Conservation (phyloP, 75 land plant genomes). For the Pseudotsuga menziesii region DNA sequence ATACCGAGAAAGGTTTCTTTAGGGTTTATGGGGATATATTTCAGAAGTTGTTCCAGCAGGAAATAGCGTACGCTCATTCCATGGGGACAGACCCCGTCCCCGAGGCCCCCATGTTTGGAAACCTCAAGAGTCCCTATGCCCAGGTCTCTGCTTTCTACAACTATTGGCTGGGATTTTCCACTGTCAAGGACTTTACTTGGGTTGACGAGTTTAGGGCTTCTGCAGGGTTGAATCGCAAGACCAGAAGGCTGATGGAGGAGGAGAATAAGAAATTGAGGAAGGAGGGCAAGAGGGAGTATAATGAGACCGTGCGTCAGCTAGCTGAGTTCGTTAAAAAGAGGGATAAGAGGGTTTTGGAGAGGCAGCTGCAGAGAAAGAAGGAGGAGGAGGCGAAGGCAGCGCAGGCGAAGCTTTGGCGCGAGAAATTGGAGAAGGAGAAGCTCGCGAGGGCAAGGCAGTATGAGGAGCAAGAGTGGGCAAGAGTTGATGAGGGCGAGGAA, state of each 20-base stretch:
- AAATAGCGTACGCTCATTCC: constrained; percentile 45
- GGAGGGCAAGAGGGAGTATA: constrained; percentile 81
- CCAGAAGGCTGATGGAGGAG: constrained; percentile 85
- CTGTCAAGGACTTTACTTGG: constrained; percentile 90
- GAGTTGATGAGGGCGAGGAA: constrained; percentile 23
- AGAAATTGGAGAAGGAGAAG: constrained; percentile 54
- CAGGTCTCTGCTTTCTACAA: constrained; percentile 76
- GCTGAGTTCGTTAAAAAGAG: constrained; percentile 91
- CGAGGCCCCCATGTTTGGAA: constrained; percentile 74
- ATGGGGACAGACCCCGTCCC: constrained; percentile 33
- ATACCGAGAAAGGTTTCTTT: constrained; percentile 71
- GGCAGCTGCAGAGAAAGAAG: constrained; percentile 40
- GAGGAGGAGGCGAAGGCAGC: constrained; percentile 51
- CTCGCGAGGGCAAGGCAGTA: constrained; percentile 44
- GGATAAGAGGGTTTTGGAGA: constrained; percentile 90
- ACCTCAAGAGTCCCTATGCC: constrained; percentile 48
- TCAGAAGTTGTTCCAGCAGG: constrained; percentile 53
- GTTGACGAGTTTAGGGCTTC: constrained; percentile 65
- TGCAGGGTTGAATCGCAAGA: constrained; percentile 58
- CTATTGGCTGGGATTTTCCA: constrained; percentile 80
- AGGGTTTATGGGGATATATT: constrained; percentile 81
- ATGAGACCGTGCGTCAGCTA: constrained; percentile 70
- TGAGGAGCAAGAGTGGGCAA: constrained; percentile 88
- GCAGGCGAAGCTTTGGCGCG: constrained; percentile 47
- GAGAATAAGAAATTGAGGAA: constrained; percentile 89